phyloP scores from a whole-genome alignment of 164 flowering plant species.

The Aristolochia californica region DNA sequence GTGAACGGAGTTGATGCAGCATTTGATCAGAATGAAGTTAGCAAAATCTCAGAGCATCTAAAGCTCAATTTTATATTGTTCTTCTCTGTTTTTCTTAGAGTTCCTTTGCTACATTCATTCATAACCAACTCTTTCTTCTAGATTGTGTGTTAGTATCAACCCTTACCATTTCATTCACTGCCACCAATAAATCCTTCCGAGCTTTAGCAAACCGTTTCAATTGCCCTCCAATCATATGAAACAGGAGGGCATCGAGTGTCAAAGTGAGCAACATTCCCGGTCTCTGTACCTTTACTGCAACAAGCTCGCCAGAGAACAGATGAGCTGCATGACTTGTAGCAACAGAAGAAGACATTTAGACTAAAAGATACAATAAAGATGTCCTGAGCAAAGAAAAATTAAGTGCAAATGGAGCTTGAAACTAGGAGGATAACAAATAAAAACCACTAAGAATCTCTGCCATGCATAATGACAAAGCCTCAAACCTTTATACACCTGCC shows the following conservation, averaged over 20 bases:
- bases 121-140: too few species aligned
- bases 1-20: too few species aligned
- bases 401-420: not conserved
- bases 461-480: constrained; percentile 5
- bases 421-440: not conserved
- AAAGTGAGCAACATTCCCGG: constrained; percentile 77
- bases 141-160: not conserved
- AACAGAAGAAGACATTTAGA: constrained; percentile 10
- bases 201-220: constrained; percentile 91
- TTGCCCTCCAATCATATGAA: constrained; percentile 93
- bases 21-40: too few species aligned
- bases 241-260: constrained; percentile 89
- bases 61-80: too few species aligned
- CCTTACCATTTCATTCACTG: constrained; percentile 91
- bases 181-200: constrained; percentile 82
- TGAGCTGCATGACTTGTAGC: constrained; percentile 79
- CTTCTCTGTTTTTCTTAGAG: too few species aligned
- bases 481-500: constrained; percentile 97
- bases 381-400: not conserved
- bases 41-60: too few species aligned
- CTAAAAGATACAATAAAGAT: too few species aligned
- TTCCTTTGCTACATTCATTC: too few species aligned
- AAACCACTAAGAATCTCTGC: not conserved
- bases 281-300: constrained; percentile 98
- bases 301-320: constrained; percentile 90